These are phyloP conservation scores for Nicotiana benthamiana DNA, from an alignment of 257 asterid species.

Conservation along the genomic window DNA sequence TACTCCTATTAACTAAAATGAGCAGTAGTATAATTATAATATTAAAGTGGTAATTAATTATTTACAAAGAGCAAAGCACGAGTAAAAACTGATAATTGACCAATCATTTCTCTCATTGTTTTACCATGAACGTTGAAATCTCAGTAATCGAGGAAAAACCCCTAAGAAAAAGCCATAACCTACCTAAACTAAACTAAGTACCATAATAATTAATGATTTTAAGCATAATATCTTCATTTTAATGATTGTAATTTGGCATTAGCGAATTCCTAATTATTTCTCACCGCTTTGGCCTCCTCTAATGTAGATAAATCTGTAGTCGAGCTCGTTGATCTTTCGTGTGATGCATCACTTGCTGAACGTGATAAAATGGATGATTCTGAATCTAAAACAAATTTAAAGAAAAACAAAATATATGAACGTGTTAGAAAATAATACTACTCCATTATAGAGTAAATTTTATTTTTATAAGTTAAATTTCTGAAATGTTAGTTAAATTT, in stretches of 20 bases:
- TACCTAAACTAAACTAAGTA: neutral
- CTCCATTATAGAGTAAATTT: neutral
- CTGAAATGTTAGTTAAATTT: neutral
- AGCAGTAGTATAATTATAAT: neutral
- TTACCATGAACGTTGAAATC: constrained; percentile 14
- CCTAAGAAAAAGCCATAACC: constrained; percentile 11
- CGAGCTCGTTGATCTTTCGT: constrained; percentile 37
- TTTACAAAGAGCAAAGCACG: constrained; percentile 15
- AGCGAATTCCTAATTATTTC: neutral
- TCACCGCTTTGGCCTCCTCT: constrained; percentile 16
- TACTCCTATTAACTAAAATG: too few relatives aligned
- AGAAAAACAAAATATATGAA: neutral
- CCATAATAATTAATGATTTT: neutral
- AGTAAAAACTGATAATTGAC: constrained; percentile 26
- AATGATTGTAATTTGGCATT: neutral
- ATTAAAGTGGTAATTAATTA: neutral
- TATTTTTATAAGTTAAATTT: neutral
- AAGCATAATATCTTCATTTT: neutral
- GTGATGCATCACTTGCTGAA: constrained; percentile 57
- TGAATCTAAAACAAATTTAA: neutral
- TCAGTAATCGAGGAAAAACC: constrained; percentile 19
- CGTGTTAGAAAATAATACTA: too few relatives aligned
- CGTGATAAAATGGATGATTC: constrained; percentile 33
- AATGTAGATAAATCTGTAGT: constrained; percentile 16
- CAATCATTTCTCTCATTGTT: constrained; percentile 35